Conservation (phyloP, 768 basidiomycete genomes). For the Gyrodon lividus region DNA sequence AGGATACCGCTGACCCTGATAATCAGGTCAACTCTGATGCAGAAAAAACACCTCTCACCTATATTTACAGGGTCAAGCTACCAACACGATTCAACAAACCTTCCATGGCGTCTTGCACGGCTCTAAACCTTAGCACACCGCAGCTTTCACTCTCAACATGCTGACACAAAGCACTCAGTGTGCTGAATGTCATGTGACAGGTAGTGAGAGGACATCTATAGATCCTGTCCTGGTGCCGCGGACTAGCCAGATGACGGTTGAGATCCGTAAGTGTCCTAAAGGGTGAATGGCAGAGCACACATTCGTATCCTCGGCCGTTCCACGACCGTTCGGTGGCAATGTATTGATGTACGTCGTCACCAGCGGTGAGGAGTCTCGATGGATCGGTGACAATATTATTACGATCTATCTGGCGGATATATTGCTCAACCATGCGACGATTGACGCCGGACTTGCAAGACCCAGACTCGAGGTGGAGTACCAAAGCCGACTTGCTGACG, state of each 20-base stretch:
- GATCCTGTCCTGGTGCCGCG: slow-evolving; percentile 50
- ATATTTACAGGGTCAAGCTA: slow-evolving; percentile 12
- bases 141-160: slow-evolving; percentile 67
- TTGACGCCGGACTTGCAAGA: slow-evolving; percentile 50
- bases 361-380: slow-evolving; percentile 43
- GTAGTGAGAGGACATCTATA: slow-evolving; percentile 53
- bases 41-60: not conserved
- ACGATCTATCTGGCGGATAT: slow-evolving; percentile 44
- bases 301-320: slow-evolving; percentile 53
- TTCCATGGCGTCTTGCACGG: slow-evolving; percentile 41
- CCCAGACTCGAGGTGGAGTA: slow-evolving; percentile 64
- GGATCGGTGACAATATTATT: slow-evolving; percentile 55
- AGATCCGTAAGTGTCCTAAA: slow-evolving; percentile 44
- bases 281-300: slow-evolving; percentile 54
- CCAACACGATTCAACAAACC: slow-evolving; percentile 23
- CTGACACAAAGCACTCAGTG: slow-evolving; percentile 59
- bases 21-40: not conserved
- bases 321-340: slow-evolving; percentile 40
- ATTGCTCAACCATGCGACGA: slow-evolving; percentile 35
- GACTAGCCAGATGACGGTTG: slow-evolving; percentile 65
- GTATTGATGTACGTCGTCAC: slow-evolving; percentile 3
- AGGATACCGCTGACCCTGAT: not conserved
- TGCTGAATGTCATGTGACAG: slow-evolving; percentile 44
- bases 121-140: slow-evolving; percentile 49
- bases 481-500: slow-evolving; percentile 51